Percentiles rank a stretch among this genome's conserved stretches.
Conservation (phyloP, 768 basidiomycete species). For the Tulasnella sp. region DNA sequence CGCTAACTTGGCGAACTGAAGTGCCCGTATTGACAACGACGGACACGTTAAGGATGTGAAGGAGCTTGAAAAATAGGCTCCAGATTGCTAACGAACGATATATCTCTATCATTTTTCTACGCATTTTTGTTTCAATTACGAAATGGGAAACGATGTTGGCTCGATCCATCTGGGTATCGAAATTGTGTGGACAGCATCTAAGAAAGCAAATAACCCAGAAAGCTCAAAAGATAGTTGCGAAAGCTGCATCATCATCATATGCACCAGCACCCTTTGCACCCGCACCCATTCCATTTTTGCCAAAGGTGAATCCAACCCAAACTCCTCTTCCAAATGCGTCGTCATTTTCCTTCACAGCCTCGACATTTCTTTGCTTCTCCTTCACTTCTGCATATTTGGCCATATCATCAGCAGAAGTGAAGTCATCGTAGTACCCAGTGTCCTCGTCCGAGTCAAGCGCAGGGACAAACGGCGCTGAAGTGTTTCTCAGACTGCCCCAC, state of each 20-base stretch:
- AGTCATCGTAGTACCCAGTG: slow-evolving; percentile 90
- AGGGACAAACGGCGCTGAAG: slow-evolving; percentile 83
- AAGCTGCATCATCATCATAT: slow-evolving; percentile 12
- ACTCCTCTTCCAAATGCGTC: slow-evolving; percentile 58
- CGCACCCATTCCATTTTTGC: slow-evolving; percentile 62
- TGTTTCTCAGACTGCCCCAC: slow-evolving; percentile 68
- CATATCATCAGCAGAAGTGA: slow-evolving; percentile 83
- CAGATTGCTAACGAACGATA: too few relatives aligned
- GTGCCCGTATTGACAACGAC: slow-evolving; percentile 21
- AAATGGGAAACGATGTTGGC: too few relatives aligned
- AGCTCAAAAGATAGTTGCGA: slow-evolving; percentile 18
- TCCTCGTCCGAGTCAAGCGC: slow-evolving; percentile 89
- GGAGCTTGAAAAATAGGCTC: slow-evolving; percentile 11
- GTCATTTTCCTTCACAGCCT: slow-evolving; percentile 79
- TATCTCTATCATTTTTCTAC: too few relatives aligned
- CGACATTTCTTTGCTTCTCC: slow-evolving; percentile 93
- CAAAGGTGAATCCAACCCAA: slow-evolving; percentile 88
- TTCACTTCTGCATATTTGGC: slow-evolving; percentile 97
- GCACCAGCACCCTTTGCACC: slow-evolving; percentile 2
- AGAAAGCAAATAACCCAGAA: not conserved
- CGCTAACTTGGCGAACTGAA: not conserved
- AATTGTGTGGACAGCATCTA: not conserved
- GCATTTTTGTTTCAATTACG: too few relatives aligned
- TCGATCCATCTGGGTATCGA: too few relatives aligned
- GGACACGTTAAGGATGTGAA: slow-evolving; percentile 19